Base-by-base conservation (phyloP, 345 rosid species). In the Kernera saxatilis region DNA sequence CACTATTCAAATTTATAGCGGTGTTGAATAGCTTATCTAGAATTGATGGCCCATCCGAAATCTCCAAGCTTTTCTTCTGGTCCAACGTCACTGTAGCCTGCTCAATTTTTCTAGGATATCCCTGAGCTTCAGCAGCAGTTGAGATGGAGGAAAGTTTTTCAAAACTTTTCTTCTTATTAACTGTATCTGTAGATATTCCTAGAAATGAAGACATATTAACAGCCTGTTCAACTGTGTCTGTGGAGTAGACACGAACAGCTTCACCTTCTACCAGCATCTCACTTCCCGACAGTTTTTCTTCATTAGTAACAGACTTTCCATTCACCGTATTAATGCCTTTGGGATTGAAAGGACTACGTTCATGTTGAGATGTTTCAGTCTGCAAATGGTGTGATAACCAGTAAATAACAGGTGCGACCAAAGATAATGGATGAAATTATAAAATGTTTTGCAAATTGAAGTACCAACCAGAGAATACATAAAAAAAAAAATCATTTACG, bases 1-100 rank as follows among this genome's bases (percentile, higher is more conserved):
- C 78, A 72, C 44, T 82, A 68, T 82, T 82, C 72, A 80, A 66
- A 51, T 86, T 80, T 60, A 81, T 72, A 43, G 85, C 85, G 52
- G 82, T 82, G 72, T 85, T 79, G 70, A 94, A 92, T 61, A 87
- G 77, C 82, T 86, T 90, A 72, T 92, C 96, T 45, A 94, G 87
- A 75, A 92, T 83, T 69, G 98, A 84, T 69, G 85, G 73, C 61
- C 88, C 77, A 51, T 76, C 78, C 18, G 87, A 69, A 64, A 55
- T 81, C 36, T 71, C 84, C 45, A 58, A 58, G 71, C 71, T 59
- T 82, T 81, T 78, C 73, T 73, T 74, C 52, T 56, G 72, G 32
- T 44, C 71, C 54, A 74, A 65, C 61, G 74, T 62, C 69, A 52
- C 65, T 32, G 75, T 74, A 80, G 84, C 83, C 72, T 79, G 82